These are phyloP conservation scores for Canna indica DNA, from an alignment of 176 grass and related monocot species.

Conservation along the genomic window DNA sequence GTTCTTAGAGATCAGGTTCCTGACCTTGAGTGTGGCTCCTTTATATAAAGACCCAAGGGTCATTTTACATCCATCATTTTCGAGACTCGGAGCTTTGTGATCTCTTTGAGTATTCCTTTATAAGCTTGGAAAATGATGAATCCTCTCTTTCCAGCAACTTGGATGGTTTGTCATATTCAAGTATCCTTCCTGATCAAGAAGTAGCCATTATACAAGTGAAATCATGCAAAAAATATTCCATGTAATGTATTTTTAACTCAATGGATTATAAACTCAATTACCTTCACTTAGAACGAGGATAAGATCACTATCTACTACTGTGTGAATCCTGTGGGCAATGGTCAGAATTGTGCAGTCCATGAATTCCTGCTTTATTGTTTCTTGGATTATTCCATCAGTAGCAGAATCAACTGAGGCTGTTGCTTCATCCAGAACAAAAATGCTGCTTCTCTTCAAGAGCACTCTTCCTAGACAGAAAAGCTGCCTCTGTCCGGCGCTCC, in stretches of 20 bases:
- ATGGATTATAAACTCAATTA: conserved; percentile 8
- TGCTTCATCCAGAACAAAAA: conserved; percentile 79
- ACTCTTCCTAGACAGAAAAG: conserved; percentile 90
- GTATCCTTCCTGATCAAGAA: conserved; percentile 55
- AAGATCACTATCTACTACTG: conserved; percentile 83
- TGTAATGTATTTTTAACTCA: background rate
- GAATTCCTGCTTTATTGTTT: conserved; percentile 52
- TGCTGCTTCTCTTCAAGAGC: conserved; percentile 65
- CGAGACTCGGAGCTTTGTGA: conserved; percentile 36
- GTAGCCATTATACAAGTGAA: conserved; percentile 13
- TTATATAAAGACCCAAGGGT: background rate
- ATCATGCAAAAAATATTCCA: conserved; percentile 4
- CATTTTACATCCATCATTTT: background rate
- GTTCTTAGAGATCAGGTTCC: no score
- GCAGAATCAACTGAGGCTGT: conserved; percentile 87
- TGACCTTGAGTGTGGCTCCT: no score
- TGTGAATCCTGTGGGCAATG: conserved; percentile 87
- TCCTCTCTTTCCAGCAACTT: conserved; percentile 65
- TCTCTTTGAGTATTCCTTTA: conserved; percentile 73
- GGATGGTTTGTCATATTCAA: conserved; percentile 61
- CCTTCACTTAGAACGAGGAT: conserved; percentile 85
- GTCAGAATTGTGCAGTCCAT: conserved; percentile 58
- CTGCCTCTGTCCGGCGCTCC: conserved; percentile 85
- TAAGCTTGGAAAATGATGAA: conserved; percentile 88
- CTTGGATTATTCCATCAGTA: conserved; percentile 64